A percentile compares a stretch with the other conserved stretches of the same genome.
Evolutionary conservation across 1,284 basidiomycete species (phyloP).

Genomic region (Sporisorium sorghi): DNA sequence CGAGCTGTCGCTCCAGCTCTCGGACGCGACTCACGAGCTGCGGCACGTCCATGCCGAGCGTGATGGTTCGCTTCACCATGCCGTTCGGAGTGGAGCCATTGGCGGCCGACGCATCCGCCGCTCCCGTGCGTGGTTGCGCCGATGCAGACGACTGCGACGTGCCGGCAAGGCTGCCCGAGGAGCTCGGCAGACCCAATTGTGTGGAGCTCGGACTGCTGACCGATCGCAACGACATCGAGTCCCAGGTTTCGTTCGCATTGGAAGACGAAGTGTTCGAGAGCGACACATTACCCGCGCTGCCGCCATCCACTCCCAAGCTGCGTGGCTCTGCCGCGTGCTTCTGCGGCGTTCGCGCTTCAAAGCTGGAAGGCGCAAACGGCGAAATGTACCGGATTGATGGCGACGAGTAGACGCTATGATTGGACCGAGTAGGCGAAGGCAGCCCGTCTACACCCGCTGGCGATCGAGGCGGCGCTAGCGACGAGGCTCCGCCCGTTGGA

Average conservation of each 20-base stretch:
- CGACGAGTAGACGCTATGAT: conserved; percentile 29
- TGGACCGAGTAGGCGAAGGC: conserved; percentile 45
- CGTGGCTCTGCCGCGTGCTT: conserved; percentile 8
- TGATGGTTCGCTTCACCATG: conserved; percentile 54
- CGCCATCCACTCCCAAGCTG: conserved; percentile 5
- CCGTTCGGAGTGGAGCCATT: conserved; percentile 5
- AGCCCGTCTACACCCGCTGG: conserved; percentile 20
- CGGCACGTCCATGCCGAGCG: conserved; percentile 55
- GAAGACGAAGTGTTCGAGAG: conserved; percentile 18
- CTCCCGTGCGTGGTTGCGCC: conserved; percentile 1
- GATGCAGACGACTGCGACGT: conserved; percentile 22
- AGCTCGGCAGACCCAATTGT: conserved; percentile 30
- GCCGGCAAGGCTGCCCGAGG: conserved; percentile 21
- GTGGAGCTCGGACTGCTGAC: conserved; percentile 39
- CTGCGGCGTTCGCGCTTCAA: conserved; percentile 18
- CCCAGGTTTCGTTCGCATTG: conserved; percentile 10
- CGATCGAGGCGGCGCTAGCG: conserved; percentile 42
- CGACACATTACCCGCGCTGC: conserved; percentile 5
- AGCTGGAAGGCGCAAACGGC: conserved; percentile 22
- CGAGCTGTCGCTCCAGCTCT: conserved; percentile 50
- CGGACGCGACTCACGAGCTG: conserved; percentile 47
- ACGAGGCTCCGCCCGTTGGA: conserved; percentile 12
- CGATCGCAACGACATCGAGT: conserved; percentile 34
- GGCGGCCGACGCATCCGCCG: background rate
- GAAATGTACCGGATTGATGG: conserved; percentile 47